phyloP scores from a whole-genome alignment of 2,329 filamentous ascomycete species.

The Aspergillus chevalieri region DNA sequence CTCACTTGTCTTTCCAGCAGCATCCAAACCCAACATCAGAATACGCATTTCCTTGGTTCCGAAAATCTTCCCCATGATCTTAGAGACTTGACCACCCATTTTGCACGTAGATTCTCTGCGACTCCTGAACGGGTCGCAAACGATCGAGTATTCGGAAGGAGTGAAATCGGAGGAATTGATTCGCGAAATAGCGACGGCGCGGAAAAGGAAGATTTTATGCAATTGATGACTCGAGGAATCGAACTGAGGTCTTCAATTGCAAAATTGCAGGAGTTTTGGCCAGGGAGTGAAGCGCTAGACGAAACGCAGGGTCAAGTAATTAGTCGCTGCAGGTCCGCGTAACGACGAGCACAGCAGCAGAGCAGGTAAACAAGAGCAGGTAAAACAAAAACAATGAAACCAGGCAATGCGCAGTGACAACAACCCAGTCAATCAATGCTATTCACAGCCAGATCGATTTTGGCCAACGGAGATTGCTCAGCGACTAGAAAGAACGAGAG shows the following conservation, averaged over 20 bases:
- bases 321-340: slow-evolving; percentile 5
- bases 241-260: not conserved
- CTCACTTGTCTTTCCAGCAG: slow-evolving; percentile 88
- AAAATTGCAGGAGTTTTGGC: not conserved
- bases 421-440: not conserved
- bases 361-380: not conserved
- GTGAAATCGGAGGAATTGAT: not conserved
- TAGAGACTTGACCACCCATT: slow-evolving; percentile 92
- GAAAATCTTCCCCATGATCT: slow-evolving; percentile 98
- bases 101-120: slow-evolving; percentile 28
- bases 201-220: not conserved
- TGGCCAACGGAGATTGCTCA: too few relatives aligned
- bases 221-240: not conserved
- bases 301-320: slow-evolving; percentile 4
- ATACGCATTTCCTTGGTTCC: slow-evolving; percentile 99
- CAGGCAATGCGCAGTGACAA: slow-evolving; percentile 5
- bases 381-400: slow-evolving; percentile 7
- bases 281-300: not conserved
- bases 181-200: too few relatives aligned
- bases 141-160: not conserved
- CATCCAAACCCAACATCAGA: slow-evolving; percentile 95
- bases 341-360: slow-evolving; percentile 3
- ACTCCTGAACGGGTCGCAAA: slow-evolving; percentile 8
- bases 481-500: too few relatives aligned
- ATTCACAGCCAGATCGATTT: too few relatives aligned